Evolutionary conservation across 805 yeast species (phyloP).

Genomic region (Candida easanensis): DNA sequence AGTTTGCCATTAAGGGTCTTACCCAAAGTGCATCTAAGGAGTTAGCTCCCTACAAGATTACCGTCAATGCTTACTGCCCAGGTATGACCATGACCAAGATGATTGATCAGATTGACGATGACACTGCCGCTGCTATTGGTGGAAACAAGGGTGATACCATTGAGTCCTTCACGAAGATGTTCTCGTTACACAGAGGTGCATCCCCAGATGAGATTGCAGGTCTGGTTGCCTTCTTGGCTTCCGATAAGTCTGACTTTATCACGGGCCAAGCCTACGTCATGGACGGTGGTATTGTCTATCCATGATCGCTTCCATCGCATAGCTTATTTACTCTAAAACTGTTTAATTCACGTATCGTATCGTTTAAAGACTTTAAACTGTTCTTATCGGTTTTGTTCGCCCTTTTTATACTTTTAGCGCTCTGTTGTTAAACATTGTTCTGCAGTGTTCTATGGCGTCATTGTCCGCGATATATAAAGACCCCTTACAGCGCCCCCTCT

Average conservation of each 20-base stretch:
- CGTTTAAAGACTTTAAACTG: too few relatives aligned
- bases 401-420: too few relatives aligned
- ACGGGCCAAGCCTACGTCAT: conserved; percentile 35
- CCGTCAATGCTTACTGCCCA: conserved; percentile 37
- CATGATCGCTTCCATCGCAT: too few relatives aligned
- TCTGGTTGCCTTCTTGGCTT: conserved; percentile 34
- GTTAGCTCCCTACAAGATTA: conserved; percentile 32
- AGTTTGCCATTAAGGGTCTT: conserved; percentile 35
- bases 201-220: conserved; percentile 36
- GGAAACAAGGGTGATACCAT: conserved; percentile 28
- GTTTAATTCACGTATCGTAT: too few relatives aligned
- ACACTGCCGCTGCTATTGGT: conserved; percentile 23
- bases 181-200: conserved; percentile 35
- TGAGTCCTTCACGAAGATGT: conserved; percentile 26
- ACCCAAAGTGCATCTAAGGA: conserved; percentile 38
- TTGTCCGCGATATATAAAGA: too few relatives aligned
- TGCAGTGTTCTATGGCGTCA: too few relatives aligned
- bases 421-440: too few relatives aligned
- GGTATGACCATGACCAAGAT: conserved; percentile 38
- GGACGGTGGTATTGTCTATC: conserved; percentile 36
- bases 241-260: conserved; percentile 33
- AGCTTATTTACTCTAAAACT: too few relatives aligned
- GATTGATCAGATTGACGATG: conserved; percentile 30
- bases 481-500: too few relatives aligned
- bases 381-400: too few relatives aligned